These are phyloP conservation scores for Cyclocybe cylindracea DNA, from an alignment of 768 basidiomycete species.

Conservation along the genomic window DNA sequence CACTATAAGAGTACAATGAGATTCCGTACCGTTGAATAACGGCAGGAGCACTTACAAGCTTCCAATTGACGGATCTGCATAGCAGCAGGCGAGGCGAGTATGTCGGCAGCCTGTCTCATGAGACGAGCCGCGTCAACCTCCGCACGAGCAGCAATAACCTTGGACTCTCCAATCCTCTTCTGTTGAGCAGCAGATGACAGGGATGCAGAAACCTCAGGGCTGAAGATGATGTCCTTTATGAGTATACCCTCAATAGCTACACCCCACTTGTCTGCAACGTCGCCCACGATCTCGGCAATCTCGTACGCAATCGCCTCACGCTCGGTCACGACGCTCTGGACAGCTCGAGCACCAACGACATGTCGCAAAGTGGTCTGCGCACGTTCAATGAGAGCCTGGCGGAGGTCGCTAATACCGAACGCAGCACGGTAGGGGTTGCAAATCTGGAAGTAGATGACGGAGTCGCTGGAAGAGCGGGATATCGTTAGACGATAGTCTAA, in stretches of 20 bases:
- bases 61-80: conserved; percentile 99
- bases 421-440: conserved; percentile 90
- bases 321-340: conserved; percentile 96
- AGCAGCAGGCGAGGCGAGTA: conserved; percentile 90
- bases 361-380: conserved; percentile 96
- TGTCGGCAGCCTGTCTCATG: conserved; percentile 97
- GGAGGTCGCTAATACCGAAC: conserved; percentile 90
- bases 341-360: conserved; percentile 91
- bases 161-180: conserved; percentile 95
- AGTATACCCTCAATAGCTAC: conserved; percentile 96
- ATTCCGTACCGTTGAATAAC: neutral
- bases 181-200: conserved; percentile 95
- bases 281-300: conserved; percentile 94
- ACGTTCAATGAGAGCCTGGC: conserved; percentile 80
- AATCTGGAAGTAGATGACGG: conserved; percentile 93
- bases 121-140: conserved; percentile 94
- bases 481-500: conserved; percentile 2
- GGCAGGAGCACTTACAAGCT: conserved; percentile 49
- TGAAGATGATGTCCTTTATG: conserved; percentile 95
- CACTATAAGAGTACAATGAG: conserved; percentile 37
- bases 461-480: conserved; percentile 56
- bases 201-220: conserved; percentile 84
- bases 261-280: conserved; percentile 95
- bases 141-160: conserved; percentile 93
- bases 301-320: conserved; percentile 96